Base-by-base conservation (phyloP, 495 filamentous ascomycete genomes). In the Daldinia decipiens region DNA sequence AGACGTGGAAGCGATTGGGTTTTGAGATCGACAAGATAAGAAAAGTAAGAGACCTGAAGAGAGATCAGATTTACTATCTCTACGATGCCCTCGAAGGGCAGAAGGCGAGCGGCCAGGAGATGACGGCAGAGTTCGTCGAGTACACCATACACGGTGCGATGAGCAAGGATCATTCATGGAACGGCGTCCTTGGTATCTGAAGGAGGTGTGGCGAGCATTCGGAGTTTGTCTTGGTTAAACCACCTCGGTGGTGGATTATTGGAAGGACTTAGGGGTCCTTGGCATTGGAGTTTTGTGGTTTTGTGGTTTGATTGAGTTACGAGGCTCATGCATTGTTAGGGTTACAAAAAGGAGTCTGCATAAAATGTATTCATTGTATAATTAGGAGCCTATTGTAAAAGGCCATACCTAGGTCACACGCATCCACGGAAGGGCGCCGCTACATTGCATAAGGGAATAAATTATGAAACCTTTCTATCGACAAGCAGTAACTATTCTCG, bases 11-110 rank as follows among this genome's bases (percentile, higher is more conserved):
- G 72, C 79, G 83, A 9, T 68, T 95, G 34, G 82, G 87, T 63
- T 82, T 77, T 27, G 88, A 89, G 70, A 90, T 96, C 40, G 86
- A 90, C 70, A 82, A 83, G 62, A 67, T 94, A 27, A 76, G 90
- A 38, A 82, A 82, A 55, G 85, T 87, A 59, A 88, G 94, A 45
- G 92, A 95, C 75, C 82, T 84, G 65, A 94, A 95, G 78, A 87
- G 89, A n/a, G 92, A 94, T 63, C 92, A 96, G 75, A 90, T 98
- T 45, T 98, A 98, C 76, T 85, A 87, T 7, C 83, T 98, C 6
- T 93, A 96, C 66, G 95, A 98, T 74, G 93, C 97, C 7, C 85
- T 97, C 8, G 95, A 97, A 76, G 93, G 91, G 8, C 89, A 91
- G 74, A 92, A 91, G 81, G 77, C 83, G 57, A 82, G 84, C 21